These are phyloP conservation scores for Hypoxylon sp. DNA, from an alignment of 2,329 filamentous ascomycete genomes.

Conservation along the genomic window DNA sequence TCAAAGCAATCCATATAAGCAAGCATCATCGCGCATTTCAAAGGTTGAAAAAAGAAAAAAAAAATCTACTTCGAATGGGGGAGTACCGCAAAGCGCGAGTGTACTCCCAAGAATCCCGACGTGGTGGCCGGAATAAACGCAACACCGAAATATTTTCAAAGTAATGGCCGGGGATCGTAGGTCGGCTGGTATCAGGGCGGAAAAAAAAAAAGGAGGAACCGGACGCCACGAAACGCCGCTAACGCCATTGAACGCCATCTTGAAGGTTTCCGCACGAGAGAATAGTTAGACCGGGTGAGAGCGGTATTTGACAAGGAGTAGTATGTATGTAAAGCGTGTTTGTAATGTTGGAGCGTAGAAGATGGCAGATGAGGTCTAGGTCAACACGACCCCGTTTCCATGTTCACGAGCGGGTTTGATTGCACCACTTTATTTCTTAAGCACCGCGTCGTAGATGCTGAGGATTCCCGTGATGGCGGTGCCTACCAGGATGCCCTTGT, in stretches of 20 bases:
- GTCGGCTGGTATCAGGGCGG: constrained; percentile 49
- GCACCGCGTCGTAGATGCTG: constrained; percentile 82
- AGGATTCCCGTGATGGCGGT: constrained; percentile 76
- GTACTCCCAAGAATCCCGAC: background rate
- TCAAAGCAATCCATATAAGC: constrained; percentile 21
- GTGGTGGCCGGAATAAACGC: constrained; percentile 3
- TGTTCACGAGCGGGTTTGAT: background rate
- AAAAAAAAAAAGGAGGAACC: constrained; percentile 33
- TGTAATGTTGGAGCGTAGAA: constrained; percentile 1
- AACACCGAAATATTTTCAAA: constrained; percentile 8
- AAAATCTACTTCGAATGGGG: constrained; percentile 22
- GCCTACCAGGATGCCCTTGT: constrained; percentile 77
- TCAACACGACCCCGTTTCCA: background rate
- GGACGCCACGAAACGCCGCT: constrained; percentile 46
- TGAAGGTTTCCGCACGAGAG: constrained; percentile 26
- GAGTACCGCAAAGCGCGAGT: background rate
- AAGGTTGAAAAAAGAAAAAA: constrained; percentile 9
- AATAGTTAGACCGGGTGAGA: constrained; percentile 18
- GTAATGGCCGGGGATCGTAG: constrained; percentile 30
- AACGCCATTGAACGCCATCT: constrained; percentile 49
- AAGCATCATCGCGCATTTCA: constrained; percentile 13
- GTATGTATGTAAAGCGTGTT: background rate
- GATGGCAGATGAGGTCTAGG: background rate
- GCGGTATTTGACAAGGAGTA: constrained; percentile 23
- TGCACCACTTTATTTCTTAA: constrained; percentile 70